Base-by-base conservation (phyloP, 2,329 filamentous ascomycete genomes). In the Coleophoma crateriformis region DNA sequence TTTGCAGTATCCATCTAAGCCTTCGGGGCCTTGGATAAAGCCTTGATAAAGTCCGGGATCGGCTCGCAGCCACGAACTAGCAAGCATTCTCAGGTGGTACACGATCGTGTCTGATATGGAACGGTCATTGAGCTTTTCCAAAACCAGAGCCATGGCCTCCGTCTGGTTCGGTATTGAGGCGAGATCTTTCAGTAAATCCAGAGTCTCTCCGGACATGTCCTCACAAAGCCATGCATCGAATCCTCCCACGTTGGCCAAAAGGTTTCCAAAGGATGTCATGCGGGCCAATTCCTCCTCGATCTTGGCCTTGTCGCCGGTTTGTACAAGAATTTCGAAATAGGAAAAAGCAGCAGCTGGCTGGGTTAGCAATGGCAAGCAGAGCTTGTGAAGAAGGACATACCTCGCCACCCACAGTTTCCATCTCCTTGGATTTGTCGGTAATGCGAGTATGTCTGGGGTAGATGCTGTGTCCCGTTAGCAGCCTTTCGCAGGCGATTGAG, bases 331-430 rank as follows among this genome's bases (percentile, higher is more conserved):
- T 69, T 99, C 94, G 64, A 95, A 96, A 68, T 96, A 97, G 56
- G 84, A 85, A 68, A 95, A 99, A 20, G 85, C 90, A 64, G 96
- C 87, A 46, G 92, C 94, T 97, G 12, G 67, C 34, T 33, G 22
- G 27, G 45, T 52, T 41, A 63, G 57, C 52, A 53, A 6, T 38
- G 35, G 56, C 50, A 50, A 43, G 46, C 35, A 54, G 45, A 45
- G 6, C n/a, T n/a, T 20, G 13, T 50, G 37, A 33, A 38, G 45
- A n/a, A 47, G 56, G 56, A 72, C 84, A 74, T 77, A 96, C 92
- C 94, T 85, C 92, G 82, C 92, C 94, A 97, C 62, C 92, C 94
- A 70, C 94, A 97, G 66, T 95, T 95, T 51, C 94, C 94, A 71
- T 97, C 92, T 47, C 94, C 92, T 68, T 87, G 85, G 66, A 96